Conservation (phyloP, 176 grass and related monocot genomes). For the Poa annua region DNA sequence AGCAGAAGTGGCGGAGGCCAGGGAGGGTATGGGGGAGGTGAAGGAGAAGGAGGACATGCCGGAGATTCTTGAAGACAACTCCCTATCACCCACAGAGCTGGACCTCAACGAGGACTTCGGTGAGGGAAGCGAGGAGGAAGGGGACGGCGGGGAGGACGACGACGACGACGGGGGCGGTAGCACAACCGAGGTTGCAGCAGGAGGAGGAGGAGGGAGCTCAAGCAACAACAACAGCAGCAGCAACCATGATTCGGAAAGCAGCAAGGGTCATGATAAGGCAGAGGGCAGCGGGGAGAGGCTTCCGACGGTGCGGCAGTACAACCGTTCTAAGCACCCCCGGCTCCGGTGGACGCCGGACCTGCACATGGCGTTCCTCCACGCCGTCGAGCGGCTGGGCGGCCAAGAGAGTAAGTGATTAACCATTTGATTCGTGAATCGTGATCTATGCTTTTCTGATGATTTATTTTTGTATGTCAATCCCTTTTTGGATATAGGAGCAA, state of each 20-base stretch:
- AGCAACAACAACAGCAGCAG: conserved; percentile 60
- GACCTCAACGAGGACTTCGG: conserved; percentile 72
- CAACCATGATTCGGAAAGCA: conserved; percentile 47
- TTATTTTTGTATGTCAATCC: background rate
- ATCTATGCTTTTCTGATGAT: background rate
- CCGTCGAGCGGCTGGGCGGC: conserved; percentile 89
- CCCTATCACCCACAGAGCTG: conserved; percentile 30
- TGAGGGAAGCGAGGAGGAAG: conserved; percentile 40
- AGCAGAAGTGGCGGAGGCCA: conserved; percentile 31
- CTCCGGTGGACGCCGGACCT: conserved; percentile 96
- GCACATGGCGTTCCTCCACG: conserved; percentile 88
- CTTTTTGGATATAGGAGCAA: conserved; percentile 71
- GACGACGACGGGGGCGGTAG: conserved; percentile 28
- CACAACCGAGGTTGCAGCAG: conserved; percentile 47
- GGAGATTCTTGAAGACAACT: conserved; percentile 53
- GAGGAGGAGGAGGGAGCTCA: conserved; percentile 36
- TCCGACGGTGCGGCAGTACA: conserved; percentile 79
- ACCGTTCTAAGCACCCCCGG: conserved; percentile 81
- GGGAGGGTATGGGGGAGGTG: conserved; percentile 48
- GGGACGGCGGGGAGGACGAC: background rate
- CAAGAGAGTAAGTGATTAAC: conserved; percentile 81
- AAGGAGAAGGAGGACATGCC: conserved; percentile 51
- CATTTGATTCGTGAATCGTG: background rate
- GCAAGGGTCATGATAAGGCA: conserved; percentile 46
- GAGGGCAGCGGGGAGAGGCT: conserved; percentile 51